Base-by-base conservation (phyloP, 1,284 basidiomycete species). In the Tremellales sp. region DNA sequence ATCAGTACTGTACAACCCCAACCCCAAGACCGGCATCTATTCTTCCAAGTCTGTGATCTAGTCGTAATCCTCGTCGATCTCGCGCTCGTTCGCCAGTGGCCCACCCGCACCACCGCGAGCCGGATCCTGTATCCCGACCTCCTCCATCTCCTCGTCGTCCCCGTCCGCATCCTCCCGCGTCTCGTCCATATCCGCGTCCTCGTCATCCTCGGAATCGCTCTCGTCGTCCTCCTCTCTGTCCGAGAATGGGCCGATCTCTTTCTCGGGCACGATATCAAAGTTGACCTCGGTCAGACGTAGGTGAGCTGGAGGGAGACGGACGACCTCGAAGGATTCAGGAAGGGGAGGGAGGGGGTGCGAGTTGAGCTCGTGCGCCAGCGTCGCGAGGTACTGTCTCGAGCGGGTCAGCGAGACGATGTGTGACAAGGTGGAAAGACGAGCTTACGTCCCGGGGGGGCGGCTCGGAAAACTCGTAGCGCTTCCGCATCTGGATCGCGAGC, bases 391-490 rank as follows among this genome's bases (percentile, higher is more conserved):
- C 91, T 97, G 64, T 24, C 29, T 8, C 22, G 18, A 7, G 9
- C 27, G 24, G 22, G 37, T 39, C 27, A 36, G 16, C 18, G 22
- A 14, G n/a, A 21, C n/a, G n/a, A 8, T 9, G 18, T 36, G n/a
- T 36, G 28, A 35, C 13, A 26, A 22, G 7, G 34, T 35, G 13
- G 12, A 2, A 29, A 22, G 13, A 26, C 27, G 8, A 25, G 76
- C 79, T 60, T 57, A 95, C 94, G 80, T 97, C 95, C 73, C 97
- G 91, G 0, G 93, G 91, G 18, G 95, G 85, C 12, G 90, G 81
- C 24, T 90, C 88, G 25, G 87, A 90, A 69, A 94, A 89, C 68
- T 92, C 89, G 83, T 92, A 92, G 40, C 93, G 91, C 13, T 94
- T 88, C 45, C 92, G 81, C 22, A 88, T 86, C 70, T 95, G 91